These are phyloP conservation scores for Fomitiporia mediterranea DNA, from an alignment of 1,284 basidiomycete genomes.

Conservation along the genomic window DNA sequence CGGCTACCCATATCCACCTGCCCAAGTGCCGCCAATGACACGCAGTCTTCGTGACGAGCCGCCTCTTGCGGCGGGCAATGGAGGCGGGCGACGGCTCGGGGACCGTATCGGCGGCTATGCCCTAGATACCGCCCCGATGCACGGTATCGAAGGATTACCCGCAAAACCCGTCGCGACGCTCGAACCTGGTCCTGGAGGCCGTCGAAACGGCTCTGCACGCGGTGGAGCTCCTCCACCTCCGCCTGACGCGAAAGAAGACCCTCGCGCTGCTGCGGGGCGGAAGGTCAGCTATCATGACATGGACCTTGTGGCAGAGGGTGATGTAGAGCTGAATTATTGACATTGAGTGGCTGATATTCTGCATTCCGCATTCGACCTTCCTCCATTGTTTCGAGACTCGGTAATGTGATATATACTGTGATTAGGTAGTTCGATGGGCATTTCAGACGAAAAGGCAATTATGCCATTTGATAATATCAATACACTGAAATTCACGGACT, in stretches of 20 bases:
- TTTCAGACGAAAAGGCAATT: too few species aligned
- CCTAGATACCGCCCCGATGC: constrained; percentile 48
- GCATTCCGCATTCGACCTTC: too few species aligned
- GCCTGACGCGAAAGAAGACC: constrained; percentile 81
- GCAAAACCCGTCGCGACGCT: constrained; percentile 65
- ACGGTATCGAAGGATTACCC: constrained; percentile 66
- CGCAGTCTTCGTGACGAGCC: constrained; percentile 24
- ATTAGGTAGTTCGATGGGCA: neutral
- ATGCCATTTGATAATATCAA: too few species aligned
- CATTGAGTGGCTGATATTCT: neutral
- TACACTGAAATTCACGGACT: too few species aligned
- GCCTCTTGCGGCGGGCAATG: constrained; percentile 18
- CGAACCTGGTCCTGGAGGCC: constrained; percentile 47
- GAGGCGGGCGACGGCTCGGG: constrained; percentile 48
- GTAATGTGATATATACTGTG: too few species aligned
- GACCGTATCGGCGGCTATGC: constrained; percentile 75
- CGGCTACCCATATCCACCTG: constrained; percentile 29
- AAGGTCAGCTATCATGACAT: constrained; percentile 85
- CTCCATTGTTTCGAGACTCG: too few species aligned
- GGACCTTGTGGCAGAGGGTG: constrained; percentile 83
- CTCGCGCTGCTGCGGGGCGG: constrained; percentile 75
- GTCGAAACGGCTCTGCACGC: constrained; percentile 30
- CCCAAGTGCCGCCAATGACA: constrained; percentile 49
- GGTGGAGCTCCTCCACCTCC: constrained; percentile 67
- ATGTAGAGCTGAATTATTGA: constrained; percentile 75